These are phyloP conservation scores for Saccharomycopsis fibuligera DNA, from an alignment of 805 yeast species.

Conservation along the genomic window DNA sequence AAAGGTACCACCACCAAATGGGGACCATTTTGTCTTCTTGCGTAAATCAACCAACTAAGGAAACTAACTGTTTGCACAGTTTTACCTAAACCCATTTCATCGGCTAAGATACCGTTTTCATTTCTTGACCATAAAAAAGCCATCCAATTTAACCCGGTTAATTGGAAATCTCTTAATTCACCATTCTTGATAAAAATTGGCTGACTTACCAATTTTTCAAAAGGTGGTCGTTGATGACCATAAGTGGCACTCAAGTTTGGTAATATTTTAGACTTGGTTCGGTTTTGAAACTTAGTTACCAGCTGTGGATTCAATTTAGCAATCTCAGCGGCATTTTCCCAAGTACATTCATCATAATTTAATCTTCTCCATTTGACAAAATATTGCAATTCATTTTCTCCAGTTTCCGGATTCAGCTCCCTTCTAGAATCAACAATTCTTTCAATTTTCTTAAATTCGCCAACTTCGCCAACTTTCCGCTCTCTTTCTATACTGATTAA, in stretches of 20 bases:
- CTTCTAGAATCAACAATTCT: constrained; percentile 85
- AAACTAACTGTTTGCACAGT: constrained; percentile 96
- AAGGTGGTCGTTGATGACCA: constrained; percentile 72
- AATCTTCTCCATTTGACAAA: constrained; percentile 90
- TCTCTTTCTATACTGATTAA: constrained; percentile 89
- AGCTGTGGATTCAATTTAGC: constrained; percentile 79
- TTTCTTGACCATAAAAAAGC: constrained; percentile 97
- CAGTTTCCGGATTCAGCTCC: constrained; percentile 48
- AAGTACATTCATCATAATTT: constrained; percentile 91
- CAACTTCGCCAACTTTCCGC: constrained; percentile 73
- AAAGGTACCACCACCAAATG: constrained; percentile 94
- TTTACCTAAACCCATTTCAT: constrained; percentile 98
- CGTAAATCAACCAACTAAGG: constrained; percentile 88
- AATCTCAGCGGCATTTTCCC: constrained; percentile 90
- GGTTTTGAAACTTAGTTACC: constrained; percentile 74
- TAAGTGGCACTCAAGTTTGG: constrained; percentile 78
- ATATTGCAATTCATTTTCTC: constrained; percentile 66
- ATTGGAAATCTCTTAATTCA: constrained; percentile 91
- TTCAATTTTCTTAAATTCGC: constrained; percentile 81
- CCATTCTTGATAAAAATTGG: constrained; percentile 89
- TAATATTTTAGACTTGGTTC: constrained; percentile 75
- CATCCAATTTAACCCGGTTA: constrained; percentile 99
- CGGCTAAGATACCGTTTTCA: constrained; percentile 96
- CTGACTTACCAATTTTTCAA: constrained; percentile 79
- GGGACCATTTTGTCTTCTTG: constrained; percentile 96